phyloP scores from a whole-genome alignment of 31 red algal genomes.

The Endocladia muricata region DNA sequence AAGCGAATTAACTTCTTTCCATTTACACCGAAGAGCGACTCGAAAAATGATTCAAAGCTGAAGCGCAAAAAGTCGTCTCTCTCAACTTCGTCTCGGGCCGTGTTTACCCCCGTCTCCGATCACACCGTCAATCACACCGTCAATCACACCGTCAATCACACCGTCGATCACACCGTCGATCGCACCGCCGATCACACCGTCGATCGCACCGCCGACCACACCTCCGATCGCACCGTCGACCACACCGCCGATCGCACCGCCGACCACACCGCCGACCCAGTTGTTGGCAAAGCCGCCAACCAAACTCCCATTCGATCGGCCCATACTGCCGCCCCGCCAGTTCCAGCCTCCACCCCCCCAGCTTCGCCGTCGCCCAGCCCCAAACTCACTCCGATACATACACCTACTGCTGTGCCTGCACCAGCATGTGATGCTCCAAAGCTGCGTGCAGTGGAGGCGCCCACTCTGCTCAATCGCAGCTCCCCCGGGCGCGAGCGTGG shows the following conservation, averaged over 20 bases:
- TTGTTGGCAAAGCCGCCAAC: not conserved
- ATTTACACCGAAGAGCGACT: too few species aligned
- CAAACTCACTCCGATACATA: too few species aligned
- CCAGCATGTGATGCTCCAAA: too few species aligned
- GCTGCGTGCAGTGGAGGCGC: constrained; percentile 6
- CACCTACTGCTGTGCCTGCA: too few species aligned
- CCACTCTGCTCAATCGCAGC: constrained; percentile 9
- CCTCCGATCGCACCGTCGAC: constrained; percentile 4
- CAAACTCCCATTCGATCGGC: not conserved
- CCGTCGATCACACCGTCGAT: not conserved
- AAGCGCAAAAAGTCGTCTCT: too few species aligned
- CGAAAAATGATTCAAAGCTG: too few species aligned
- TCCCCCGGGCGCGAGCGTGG: constrained; percentile 16
- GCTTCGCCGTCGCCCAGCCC: too few species aligned
- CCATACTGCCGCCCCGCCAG: not conserved
- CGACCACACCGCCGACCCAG: constrained; percentile 9
- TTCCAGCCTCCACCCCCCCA: too few species aligned
- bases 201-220: not conserved
- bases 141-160: not conserved
- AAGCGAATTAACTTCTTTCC: too few species aligned
- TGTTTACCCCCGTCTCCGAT: not conserved
- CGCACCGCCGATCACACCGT: not conserved
- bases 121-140: not conserved
- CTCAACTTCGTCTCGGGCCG: not conserved
- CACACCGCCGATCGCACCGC: not conserved